Base-by-base conservation (phyloP, 148 eudicot species). In the Nyssa sinensis region DNA sequence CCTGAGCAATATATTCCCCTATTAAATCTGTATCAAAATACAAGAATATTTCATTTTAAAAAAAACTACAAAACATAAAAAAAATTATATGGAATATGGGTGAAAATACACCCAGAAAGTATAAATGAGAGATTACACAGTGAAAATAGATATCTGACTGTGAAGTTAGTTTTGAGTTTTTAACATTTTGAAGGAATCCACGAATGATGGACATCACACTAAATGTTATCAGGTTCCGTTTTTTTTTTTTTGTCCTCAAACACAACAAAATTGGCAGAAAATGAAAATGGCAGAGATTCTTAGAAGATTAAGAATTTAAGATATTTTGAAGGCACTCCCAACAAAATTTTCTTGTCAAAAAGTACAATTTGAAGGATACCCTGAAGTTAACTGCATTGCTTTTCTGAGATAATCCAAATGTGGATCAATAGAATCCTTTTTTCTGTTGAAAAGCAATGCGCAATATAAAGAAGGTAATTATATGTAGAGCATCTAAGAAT, bases 1-100 rank as follows among this genome's bases (percentile, higher is more conserved):
- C 98, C 61, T 73, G 78, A 74, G 77, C 66, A 68, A 93, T 84
- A 64, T 84, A 93, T 33, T 82, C 82, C 2, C 77, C 87, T n/a
- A 84, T 67, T 64, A 75, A 77, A 76, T 89, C 98, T 92, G 81
- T 67, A 69, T n/a, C 67, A 41, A 60, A 73, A 19, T 21, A 23
- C 72, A 75, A 61, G 66, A 47, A 62, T 47, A 39, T 49, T 30
- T 74, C 39, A 31, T 47, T 61, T 21, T 28, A 62, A 6, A 63
- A 3, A 63, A 16, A 31, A 2, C 39, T 17, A 30, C 1, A 31
- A 63, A 32, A 1, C 10, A 28, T 13, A 9, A 35, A 37, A 34
- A n/a, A 7, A 7, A 8, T 24, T 24, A 24, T 16, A 24, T 8
- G 10, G 33, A 21, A 21, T 9, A 64, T 32, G 21, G 27, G 2